A percentile compares a stretch with the other conserved stretches of the same genome.
These are phyloP conservation scores for Asterella californica DNA, from an alignment of 225 moss, liverwort and hornwort genomes.

Conservation along the genomic window DNA sequence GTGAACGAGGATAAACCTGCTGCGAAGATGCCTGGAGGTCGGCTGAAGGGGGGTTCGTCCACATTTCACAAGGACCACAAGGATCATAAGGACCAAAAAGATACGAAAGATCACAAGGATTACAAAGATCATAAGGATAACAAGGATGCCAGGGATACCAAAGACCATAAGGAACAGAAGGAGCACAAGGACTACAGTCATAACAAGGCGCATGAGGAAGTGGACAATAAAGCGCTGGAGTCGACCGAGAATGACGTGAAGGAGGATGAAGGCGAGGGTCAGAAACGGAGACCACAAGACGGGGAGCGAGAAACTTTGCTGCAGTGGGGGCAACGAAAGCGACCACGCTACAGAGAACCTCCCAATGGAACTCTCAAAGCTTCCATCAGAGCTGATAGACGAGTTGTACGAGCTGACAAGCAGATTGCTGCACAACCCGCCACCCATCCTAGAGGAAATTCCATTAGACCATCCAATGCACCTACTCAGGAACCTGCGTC, in stretches of 20 bases:
- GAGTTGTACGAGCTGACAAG: slow-evolving; percentile 90
- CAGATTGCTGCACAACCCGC: slow-evolving; percentile 44
- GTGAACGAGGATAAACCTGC: slow-evolving; percentile 67
- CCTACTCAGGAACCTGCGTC: slow-evolving; percentile 48
- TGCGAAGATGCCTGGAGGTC: slow-evolving; percentile 84
- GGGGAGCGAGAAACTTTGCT: slow-evolving; percentile 64
- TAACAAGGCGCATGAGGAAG: slow-evolving; percentile 55
- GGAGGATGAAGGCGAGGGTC: slow-evolving; percentile 63
- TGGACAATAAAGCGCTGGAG: slow-evolving; percentile 56
- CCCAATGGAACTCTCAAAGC: slow-evolving; percentile 58
- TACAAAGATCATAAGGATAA: slow-evolving; percentile 36
- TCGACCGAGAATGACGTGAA: slow-evolving; percentile 53
- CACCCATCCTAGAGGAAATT: slow-evolving; percentile 51
- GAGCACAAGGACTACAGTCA: slow-evolving; percentile 28
- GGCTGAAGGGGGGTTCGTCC: slow-evolving; percentile 48
- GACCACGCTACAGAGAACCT: slow-evolving; percentile 70
- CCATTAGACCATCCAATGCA: slow-evolving; percentile 44
- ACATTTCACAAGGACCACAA: slow-evolving; percentile 67
- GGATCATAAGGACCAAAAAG: slow-evolving; percentile 30
- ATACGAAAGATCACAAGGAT: slow-evolving; percentile 39
- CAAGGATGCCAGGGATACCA: slow-evolving; percentile 23
- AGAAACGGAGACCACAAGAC: slow-evolving; percentile 57
- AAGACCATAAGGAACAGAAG: slow-evolving; percentile 25
- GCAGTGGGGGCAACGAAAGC: slow-evolving; percentile 95
- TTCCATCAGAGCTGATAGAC: slow-evolving; percentile 72